These are phyloP conservation scores for Phyllosticta ampelicida DNA, from an alignment of 2,329 filamentous ascomycete genomes.

Conservation along the genomic window DNA sequence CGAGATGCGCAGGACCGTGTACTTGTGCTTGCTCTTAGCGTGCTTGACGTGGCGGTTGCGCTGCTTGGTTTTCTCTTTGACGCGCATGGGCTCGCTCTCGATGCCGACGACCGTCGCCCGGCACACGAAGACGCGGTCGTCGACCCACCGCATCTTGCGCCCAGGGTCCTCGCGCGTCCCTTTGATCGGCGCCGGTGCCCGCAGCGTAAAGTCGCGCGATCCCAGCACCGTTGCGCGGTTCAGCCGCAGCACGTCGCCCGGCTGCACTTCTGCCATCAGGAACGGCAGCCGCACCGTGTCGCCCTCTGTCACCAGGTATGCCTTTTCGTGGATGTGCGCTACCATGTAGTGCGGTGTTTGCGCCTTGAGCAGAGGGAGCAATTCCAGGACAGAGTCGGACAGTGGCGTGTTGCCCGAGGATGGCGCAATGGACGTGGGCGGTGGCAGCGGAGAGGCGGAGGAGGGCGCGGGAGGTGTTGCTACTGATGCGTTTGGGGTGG, in stretches of 20 bases:
- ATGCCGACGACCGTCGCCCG: constrained; percentile 74
- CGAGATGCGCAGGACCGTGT: constrained; percentile 74
- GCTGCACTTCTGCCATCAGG: constrained; percentile 39
- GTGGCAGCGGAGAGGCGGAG: constrained; percentile 16
- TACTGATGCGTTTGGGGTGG: constrained; percentile 12
- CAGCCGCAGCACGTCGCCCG: constrained; percentile 78
- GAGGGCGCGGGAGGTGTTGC: constrained; percentile 15
- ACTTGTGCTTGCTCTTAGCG: constrained; percentile 82
- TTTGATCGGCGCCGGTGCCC: constrained; percentile 34
- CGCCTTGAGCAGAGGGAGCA: constrained; percentile 60
- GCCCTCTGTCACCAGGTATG: constrained; percentile 62
- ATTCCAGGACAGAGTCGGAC: constrained; percentile 45
- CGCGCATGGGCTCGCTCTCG: constrained; percentile 55
- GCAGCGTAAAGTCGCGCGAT: constrained; percentile 81
- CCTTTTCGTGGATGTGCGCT: constrained; percentile 65
- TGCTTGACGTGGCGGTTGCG: constrained; percentile 56
- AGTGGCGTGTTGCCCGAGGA: constrained; percentile 32
- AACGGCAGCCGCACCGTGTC: constrained; percentile 41
- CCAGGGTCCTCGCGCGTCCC: constrained; percentile 22
- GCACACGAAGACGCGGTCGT: constrained; percentile 75
- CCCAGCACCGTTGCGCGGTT: constrained; percentile 77
- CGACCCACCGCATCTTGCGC: constrained; percentile 49
- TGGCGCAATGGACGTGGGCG: constrained; percentile 19
- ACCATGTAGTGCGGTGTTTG: constrained; percentile 72
- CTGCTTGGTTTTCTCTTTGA: constrained; percentile 52